These are phyloP conservation scores for Stromatinia cepivora DNA, from an alignment of 2,329 filamentous ascomycete species.

Conservation along the genomic window DNA sequence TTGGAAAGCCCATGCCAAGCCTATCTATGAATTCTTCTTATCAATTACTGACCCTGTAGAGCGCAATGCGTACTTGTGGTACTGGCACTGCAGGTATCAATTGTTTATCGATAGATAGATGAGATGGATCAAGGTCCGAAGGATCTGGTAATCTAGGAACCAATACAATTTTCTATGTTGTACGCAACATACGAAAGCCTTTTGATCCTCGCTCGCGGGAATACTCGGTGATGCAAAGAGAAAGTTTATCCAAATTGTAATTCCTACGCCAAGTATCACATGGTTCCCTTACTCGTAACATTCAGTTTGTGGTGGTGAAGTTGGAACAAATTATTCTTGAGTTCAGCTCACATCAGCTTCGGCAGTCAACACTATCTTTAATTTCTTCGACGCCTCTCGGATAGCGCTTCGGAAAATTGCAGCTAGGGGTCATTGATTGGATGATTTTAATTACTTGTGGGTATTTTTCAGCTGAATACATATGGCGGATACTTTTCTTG, in stretches of 20 bases:
- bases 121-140: slow-evolving; percentile 10
- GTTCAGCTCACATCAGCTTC: slow-evolving; percentile 22
- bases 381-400: slow-evolving; percentile 23
- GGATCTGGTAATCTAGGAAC: slow-evolving; percentile 5
- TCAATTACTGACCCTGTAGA: slow-evolving; percentile 3
- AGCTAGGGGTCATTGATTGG: slow-evolving; percentile 14
- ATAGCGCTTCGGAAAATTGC: slow-evolving; percentile 24
- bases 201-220: background rate
- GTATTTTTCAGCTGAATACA: slow-evolving; percentile 23
- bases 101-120: background rate
- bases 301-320: background rate
- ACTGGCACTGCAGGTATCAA: background rate
- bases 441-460: slow-evolving; percentile 6
- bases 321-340: background rate
- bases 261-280: background rate
- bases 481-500: slow-evolving; percentile 17
- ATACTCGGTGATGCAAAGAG: background rate
- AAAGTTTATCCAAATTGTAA: background rate
- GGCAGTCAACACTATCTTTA: slow-evolving; percentile 23
- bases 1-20: slow-evolving; percentile 2
- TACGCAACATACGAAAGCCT: background rate
- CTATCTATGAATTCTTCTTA: slow-evolving; percentile 1
- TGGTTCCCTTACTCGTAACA: background rate
- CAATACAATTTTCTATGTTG: slow-evolving; percentile 9
- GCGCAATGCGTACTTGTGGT: background rate